A percentile compares a stretch with the other conserved stretches of the same genome.
Conservation (phyloP, 306 rosid species). For the Albizia julibrissin region DNA sequence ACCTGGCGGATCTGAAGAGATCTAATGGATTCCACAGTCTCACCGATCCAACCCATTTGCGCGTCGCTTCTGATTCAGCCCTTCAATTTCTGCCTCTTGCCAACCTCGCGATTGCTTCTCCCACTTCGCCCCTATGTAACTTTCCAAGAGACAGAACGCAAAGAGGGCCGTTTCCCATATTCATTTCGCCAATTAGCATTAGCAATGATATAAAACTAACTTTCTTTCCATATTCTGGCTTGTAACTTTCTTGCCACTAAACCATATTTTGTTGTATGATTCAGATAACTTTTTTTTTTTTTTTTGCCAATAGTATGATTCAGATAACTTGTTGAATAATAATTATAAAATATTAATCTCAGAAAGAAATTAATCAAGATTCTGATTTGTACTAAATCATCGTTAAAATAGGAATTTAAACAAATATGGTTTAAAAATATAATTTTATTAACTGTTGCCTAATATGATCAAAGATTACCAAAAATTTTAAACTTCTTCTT, state of each 20-base stretch:
- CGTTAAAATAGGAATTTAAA: not conserved
- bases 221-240: too few relatives aligned
- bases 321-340: not conserved
- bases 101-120: not conserved
- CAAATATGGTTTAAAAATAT: not conserved
- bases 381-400: not conserved
- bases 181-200: not conserved
- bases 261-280: too few relatives aligned
- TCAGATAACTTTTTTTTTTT: too few relatives aligned
- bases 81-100: not conserved
- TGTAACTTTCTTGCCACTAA: too few relatives aligned
- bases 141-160: not conserved
- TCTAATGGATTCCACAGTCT: slow-evolving; percentile 67
- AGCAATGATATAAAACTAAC: not conserved
- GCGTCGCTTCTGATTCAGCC: not conserved
- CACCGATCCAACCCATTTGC: slow-evolving; percentile 79
- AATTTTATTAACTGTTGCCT: too few relatives aligned
- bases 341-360: not conserved
- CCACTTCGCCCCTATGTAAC: not conserved
- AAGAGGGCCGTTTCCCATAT: not conserved
- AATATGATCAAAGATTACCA: too few relatives aligned
- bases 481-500: too few relatives aligned
- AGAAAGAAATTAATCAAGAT: not conserved
- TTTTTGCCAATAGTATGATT: too few relatives aligned
- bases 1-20: slow-evolving; percentile 90